phyloP scores from a whole-genome alignment of 176 grass and related monocot genomes.

The Poa pratensis region DNA sequence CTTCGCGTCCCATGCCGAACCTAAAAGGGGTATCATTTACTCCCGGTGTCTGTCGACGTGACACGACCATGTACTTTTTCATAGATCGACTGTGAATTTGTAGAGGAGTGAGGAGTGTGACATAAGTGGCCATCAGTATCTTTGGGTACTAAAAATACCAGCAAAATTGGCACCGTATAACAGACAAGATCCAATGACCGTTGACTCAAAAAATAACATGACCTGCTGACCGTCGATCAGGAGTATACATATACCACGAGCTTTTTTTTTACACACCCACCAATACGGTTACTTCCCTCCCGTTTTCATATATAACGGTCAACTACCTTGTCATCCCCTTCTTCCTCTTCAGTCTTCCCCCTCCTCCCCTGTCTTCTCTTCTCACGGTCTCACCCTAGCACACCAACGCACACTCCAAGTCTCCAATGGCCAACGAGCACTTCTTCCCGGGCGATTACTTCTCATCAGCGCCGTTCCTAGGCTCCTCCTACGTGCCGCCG shows the following conservation, averaged over 20 bases:
- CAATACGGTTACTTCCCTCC: slow-evolving; percentile 38
- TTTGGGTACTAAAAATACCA: no score
- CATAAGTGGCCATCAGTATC: no score
- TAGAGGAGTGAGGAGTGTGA: no score
- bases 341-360: not conserved
- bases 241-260: not conserved
- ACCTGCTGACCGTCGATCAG: no score
- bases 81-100: no score
- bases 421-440: slow-evolving; percentile 51
- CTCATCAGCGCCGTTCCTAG: slow-evolving; percentile 13
- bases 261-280: slow-evolving; percentile 2
- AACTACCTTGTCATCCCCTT: slow-evolving; percentile 30
- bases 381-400: not conserved
- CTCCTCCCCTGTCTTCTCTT: not conserved
- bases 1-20: no score
- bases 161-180: no score
- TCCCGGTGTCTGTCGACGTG: no score
- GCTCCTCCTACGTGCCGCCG: not conserved
- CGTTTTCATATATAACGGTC: slow-evolving; percentile 56
- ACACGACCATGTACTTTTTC: no score
- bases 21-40: no score
- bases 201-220: no score
- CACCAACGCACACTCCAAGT: not conserved
- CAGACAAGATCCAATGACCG: no score
- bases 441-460: slow-evolving; percentile 34